A percentile compares a stretch with the other conserved stretches of the same genome.
Conservation (phyloP, 1,139 yeast species). For the Kluyveromyces sp. region DNA sequence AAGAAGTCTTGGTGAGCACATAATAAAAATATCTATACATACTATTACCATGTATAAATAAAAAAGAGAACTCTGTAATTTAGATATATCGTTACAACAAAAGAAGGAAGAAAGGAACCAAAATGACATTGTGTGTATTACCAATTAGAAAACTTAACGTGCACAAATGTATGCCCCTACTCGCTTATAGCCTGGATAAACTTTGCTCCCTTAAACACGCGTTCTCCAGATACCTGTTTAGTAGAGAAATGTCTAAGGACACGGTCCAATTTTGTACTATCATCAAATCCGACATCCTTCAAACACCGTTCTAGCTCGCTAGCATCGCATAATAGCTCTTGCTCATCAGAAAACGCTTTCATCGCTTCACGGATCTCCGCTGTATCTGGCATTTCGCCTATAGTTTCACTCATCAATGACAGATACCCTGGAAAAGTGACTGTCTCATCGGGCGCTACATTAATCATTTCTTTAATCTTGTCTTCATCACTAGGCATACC, state of each 20-base stretch:
- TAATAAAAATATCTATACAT: not conserved
- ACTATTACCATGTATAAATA: not conserved
- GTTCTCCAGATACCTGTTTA: conserved; percentile 49
- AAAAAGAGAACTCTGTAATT: not conserved
- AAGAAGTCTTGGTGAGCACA: conserved; percentile 10
- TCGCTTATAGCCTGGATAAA: conserved; percentile 48
- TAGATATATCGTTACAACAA: not conserved
- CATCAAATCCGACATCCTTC: conserved; percentile 44
- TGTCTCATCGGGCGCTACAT: conserved; percentile 21
- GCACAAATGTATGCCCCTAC: conserved; percentile 5
- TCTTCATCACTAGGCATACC: conserved; percentile 36
- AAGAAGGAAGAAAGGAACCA: not conserved
- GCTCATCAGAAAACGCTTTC: conserved; percentile 44
- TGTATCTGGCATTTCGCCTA: conserved; percentile 52
- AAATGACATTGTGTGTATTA: too few relatives aligned
- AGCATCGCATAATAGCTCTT: conserved; percentile 35
- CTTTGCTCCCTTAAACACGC: conserved; percentile 45
- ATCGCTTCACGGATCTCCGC: conserved; percentile 58
- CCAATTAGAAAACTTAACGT: too few relatives aligned
- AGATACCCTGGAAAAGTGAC: conserved; percentile 65
- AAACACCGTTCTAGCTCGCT: conserved; percentile 45
- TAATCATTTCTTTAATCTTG: conserved; percentile 45
- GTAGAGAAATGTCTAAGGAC: conserved; percentile 51
- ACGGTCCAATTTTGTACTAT: conserved; percentile 43
- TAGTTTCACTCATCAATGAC: conserved; percentile 55